Conservation (phyloP, 257 asterid genomes). For the Penstemon barbatus region DNA sequence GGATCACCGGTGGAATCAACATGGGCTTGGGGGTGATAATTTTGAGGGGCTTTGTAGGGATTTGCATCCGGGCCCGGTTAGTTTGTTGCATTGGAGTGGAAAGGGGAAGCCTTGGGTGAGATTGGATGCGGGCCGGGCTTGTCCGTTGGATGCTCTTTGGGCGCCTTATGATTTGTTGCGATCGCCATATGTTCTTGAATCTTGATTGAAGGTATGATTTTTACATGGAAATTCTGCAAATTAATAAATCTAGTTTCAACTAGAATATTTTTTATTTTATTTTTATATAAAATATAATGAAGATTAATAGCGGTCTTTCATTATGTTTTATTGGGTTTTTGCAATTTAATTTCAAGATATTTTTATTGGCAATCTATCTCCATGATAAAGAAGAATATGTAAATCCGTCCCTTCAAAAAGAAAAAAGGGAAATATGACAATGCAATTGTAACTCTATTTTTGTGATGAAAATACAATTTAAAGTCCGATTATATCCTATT, state of each 20-base stretch:
- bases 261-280: too few species aligned
- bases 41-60: constrained; percentile 79
- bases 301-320: too few species aligned
- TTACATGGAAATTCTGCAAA: too few species aligned
- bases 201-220: constrained; percentile 16
- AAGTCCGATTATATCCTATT: too few species aligned
- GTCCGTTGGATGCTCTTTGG: constrained; percentile 90
- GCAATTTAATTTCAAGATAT: not conserved
- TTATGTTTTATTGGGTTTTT: not conserved
- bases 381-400: too few species aligned
- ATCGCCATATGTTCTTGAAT: constrained; percentile 57
- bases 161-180: constrained; percentile 84
- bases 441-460: too few species aligned
- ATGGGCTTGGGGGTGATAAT: constrained; percentile 95
- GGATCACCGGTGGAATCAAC: constrained; percentile 96
- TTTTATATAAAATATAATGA: too few species aligned
- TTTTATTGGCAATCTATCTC: not conserved
- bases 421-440: too few species aligned
- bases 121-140: constrained; percentile 65
- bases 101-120: constrained; percentile 96
- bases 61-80: constrained; percentile 91
- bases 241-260: too few species aligned
- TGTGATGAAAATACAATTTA: too few species aligned
- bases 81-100: constrained; percentile 95
- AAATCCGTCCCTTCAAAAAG: too few species aligned